phyloP scores from a whole-genome alignment of 2,329 filamentous ascomycete genomes.

The Eutypella sp. region DNA sequence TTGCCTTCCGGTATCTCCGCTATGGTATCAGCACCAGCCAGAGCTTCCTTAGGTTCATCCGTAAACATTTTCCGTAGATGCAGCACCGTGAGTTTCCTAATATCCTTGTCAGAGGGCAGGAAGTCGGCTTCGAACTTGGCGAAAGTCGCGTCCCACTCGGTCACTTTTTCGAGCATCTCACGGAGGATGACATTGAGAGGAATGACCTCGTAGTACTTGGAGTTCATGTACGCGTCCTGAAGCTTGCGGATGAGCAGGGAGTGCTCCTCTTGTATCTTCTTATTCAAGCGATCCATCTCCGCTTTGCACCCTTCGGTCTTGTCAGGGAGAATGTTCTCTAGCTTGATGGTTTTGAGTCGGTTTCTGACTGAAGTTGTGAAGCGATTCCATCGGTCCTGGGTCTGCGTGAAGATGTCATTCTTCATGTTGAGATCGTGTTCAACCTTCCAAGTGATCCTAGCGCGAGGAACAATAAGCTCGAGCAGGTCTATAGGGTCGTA shows the following conservation, averaged over 20 bases:
- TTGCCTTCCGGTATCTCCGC: conserved; percentile 49
- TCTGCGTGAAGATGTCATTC: conserved; percentile 81
- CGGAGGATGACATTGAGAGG: conserved; percentile 85
- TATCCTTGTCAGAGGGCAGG: conserved; percentile 92
- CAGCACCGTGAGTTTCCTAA: conserved; percentile 82
- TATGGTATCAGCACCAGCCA: conserved; percentile 64
- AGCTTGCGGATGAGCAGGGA: conserved; percentile 67
- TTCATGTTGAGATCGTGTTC: conserved; percentile 89
- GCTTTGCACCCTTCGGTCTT: conserved; percentile 76
- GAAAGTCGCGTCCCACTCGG: conserved; percentile 90
- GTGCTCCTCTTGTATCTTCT: conserved; percentile 81
- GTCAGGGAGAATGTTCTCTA: conserved; percentile 84
- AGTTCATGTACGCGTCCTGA: conserved; percentile 86
- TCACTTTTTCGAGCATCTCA: conserved; percentile 86
- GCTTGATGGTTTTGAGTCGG: conserved; percentile 80
- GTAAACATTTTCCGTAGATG: conserved; percentile 94
- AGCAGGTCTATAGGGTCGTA: conserved; percentile 90
- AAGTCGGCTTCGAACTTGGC: conserved; percentile 88
- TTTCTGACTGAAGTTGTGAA: conserved; percentile 86
- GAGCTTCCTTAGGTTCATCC: conserved; percentile 76
- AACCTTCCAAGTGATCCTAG: conserved; percentile 94
- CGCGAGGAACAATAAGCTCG: conserved; percentile 87
- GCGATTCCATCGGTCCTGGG: conserved; percentile 74
- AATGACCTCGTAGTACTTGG: conserved; percentile 94
- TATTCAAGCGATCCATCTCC: conserved; percentile 73